Evolutionary conservation across 192 early-diverging fungal genomes (phyloP).

Genomic region (Podila epigama): DNA sequence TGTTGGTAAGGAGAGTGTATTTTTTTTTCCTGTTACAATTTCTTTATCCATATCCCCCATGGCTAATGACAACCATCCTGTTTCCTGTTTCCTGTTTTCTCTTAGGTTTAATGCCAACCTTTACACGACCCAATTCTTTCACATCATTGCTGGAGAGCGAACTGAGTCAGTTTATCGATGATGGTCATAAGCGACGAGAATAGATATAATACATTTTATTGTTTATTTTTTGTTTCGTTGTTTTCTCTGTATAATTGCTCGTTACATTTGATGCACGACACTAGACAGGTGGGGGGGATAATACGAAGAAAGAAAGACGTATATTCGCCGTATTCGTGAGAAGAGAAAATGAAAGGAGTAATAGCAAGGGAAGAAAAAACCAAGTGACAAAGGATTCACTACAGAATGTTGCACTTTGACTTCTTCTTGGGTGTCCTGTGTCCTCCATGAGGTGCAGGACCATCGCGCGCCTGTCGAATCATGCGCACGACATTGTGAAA

Average conservation of each 20-base stretch:
- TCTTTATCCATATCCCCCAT: background rate
- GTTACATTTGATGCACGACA: no score
- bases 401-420: constrained; percentile 40
- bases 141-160: background rate
- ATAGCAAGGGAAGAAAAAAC: background rate
- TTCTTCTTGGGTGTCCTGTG: constrained; percentile 24
- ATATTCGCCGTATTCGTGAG: no score
- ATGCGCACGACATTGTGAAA: constrained; percentile 85
- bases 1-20: constrained; percentile 4
- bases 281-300: no score
- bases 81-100: background rate
- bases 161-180: constrained; percentile 1
- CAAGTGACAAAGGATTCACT: no score
- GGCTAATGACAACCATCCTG: background rate
- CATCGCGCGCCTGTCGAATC: constrained; percentile 73
- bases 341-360: background rate
- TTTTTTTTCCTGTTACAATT: background rate
- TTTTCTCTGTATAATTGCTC: no score
- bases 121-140: background rate
- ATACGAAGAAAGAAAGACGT: no score
- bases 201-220: no score
- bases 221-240: no score
- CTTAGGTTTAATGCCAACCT: background rate
- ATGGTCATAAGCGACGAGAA: background rate
- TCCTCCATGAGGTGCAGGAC: constrained; percentile 16